These are phyloP conservation scores for Citrus glauca DNA, from an alignment of 345 rosid species.

Conservation along the genomic window DNA sequence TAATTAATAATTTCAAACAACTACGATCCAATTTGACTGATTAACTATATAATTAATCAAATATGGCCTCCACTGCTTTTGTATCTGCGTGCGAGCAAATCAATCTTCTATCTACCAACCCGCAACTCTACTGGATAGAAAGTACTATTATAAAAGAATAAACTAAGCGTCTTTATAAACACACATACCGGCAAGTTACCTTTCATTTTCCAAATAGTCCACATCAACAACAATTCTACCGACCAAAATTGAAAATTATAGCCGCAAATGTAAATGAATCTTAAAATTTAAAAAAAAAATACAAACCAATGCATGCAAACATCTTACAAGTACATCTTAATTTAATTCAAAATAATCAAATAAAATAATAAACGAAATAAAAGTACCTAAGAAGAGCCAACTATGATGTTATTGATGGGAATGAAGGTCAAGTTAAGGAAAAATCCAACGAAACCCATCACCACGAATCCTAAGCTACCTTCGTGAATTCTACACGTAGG, in stretches of 20 bases:
- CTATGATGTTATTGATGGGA: conserved; percentile 87
- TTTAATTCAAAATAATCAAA: neutral
- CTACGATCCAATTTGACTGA: too few species aligned
- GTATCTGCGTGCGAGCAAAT: too few species aligned
- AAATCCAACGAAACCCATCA: conserved; percentile 87
- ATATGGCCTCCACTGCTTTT: too few species aligned
- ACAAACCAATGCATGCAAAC: neutral
- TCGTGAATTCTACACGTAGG: conserved; percentile 47
- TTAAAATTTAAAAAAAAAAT: neutral
- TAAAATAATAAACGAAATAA: neutral
- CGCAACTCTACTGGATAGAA: too few species aligned
- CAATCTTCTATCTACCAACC: too few species aligned
- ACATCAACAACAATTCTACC: neutral
- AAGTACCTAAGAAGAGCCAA: conserved; percentile 55
- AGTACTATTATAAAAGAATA: neutral
- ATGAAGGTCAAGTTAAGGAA: conserved; percentile 79
- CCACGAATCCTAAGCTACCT: conserved; percentile 83
- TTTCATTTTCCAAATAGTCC: neutral
- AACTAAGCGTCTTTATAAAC: neutral
- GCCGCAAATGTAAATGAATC: neutral
- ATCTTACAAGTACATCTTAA: neutral
- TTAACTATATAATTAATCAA: too few species aligned
- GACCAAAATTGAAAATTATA: neutral
- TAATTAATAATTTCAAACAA: too few species aligned
- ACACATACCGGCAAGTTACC: neutral